phyloP scores from a whole-genome alignment of 2,329 filamentous ascomycete genomes.

The Spiromastix sp. region DNA sequence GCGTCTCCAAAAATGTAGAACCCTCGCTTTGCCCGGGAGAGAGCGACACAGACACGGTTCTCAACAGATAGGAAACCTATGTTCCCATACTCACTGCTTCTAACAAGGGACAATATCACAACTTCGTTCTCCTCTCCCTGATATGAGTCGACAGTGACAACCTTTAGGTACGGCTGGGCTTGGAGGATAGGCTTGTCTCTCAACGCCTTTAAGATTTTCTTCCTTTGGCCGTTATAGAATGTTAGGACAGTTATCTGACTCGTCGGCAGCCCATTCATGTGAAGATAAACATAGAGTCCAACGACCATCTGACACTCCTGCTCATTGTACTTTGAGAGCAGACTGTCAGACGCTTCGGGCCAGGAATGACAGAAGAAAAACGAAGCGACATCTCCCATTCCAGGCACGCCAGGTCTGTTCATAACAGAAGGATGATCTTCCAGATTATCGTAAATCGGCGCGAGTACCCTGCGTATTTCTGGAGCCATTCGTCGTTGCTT shows the following conservation, averaged over 20 bases:
- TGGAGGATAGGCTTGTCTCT: slow-evolving; percentile 35
- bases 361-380: slow-evolving; percentile 57
- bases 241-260: slow-evolving; percentile 67
- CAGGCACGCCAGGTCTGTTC: slow-evolving; percentile 44
- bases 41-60: slow-evolving; percentile 52
- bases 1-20: slow-evolving; percentile 81
- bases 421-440: slow-evolving; percentile 49
- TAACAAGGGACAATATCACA: slow-evolving; percentile 68
- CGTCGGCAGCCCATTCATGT: slow-evolving; percentile 52
- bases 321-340: slow-evolving; percentile 58
- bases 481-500: slow-evolving; percentile 66
- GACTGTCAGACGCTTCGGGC: slow-evolving; percentile 52
- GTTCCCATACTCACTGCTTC: slow-evolving; percentile 48
- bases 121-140: slow-evolving; percentile 88
- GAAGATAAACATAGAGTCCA: slow-evolving; percentile 60
- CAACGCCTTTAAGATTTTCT: slow-evolving; percentile 45
- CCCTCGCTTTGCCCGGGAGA: slow-evolving; percentile 63
- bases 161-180: slow-evolving; percentile 42
- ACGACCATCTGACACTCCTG: slow-evolving; percentile 68
- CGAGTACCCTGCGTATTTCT: slow-evolving; percentile 51
- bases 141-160: slow-evolving; percentile 78
- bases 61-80: slow-evolving; percentile 66
- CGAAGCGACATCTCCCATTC: slow-evolving; percentile 51
- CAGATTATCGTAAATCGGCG: slow-evolving; percentile 51
- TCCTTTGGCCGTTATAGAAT: slow-evolving; percentile 79